Evolutionary conservation across 2,329 filamentous ascomycete genomes (phyloP).

Genomic region (Thyridium curvatum): DNA sequence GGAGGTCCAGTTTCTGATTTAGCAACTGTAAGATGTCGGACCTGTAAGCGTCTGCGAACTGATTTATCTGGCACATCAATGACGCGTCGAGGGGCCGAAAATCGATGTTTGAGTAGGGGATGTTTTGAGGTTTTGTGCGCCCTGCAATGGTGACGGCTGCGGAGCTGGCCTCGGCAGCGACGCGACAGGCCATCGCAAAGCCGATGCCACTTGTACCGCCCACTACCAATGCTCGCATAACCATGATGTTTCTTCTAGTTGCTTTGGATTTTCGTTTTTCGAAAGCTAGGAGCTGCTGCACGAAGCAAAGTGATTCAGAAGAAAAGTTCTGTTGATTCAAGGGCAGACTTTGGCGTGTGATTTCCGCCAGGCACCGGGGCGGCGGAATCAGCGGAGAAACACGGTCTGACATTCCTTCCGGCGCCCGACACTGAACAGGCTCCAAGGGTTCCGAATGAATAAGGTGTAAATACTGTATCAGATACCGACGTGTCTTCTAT

Average conservation of each 20-base stretch:
- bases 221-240: slow-evolving; percentile 21
- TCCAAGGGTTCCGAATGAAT: too few relatives aligned
- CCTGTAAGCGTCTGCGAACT: slow-evolving; percentile 21
- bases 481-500: too few relatives aligned
- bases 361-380: too few relatives aligned
- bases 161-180: slow-evolving; percentile 18
- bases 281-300: too few relatives aligned
- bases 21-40: slow-evolving; percentile 1
- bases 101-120: slow-evolving; percentile 23
- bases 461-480: too few relatives aligned
- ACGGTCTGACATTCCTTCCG: too few relatives aligned
- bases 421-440: too few relatives aligned
- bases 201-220: slow-evolving; percentile 28
- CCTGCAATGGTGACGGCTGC: slow-evolving; percentile 24
- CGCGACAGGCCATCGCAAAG: slow-evolving; percentile 26
- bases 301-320: too few relatives aligned
- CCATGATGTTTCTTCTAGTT: slow-evolving; percentile 2
- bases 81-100: slow-evolving; percentile 24
- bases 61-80: slow-evolving; percentile 24
- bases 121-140: slow-evolving; percentile 18
- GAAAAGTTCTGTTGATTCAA: too few relatives aligned
- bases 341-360: too few relatives aligned
- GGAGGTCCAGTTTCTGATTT: slow-evolving; percentile 24
- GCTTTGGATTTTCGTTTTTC: too few relatives aligned
- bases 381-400: too few relatives aligned